phyloP scores from a whole-genome alignment of 257 asterid genomes.

The Nicotiana obtusifolia region DNA sequence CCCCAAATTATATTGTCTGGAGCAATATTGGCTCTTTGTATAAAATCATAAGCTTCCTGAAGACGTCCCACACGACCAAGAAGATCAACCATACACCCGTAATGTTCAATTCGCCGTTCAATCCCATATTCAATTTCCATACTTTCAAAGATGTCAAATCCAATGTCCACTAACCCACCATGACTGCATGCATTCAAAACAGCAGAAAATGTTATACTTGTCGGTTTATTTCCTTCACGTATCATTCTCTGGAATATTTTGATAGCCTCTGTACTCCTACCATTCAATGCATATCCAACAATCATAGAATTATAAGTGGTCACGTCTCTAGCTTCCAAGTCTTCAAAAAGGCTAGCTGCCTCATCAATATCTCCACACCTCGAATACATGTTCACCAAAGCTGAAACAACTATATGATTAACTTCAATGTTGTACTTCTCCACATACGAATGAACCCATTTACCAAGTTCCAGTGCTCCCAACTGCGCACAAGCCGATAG shows the following conservation, averaged over 20 bases:
- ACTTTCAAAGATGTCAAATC: slow-evolving; percentile 30
- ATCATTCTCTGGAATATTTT: slow-evolving; percentile 33
- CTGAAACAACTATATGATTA: slow-evolving; percentile 44
- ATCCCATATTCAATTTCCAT: slow-evolving; percentile 28
- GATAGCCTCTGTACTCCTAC: slow-evolving; percentile 40
- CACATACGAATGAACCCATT: slow-evolving; percentile 48
- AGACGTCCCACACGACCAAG: slow-evolving; percentile 50
- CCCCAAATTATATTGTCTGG: slow-evolving; percentile 51
- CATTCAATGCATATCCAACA: slow-evolving; percentile 41
- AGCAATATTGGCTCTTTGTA: slow-evolving; percentile 21
- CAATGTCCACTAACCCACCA: slow-evolving; percentile 41
- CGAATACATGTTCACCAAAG: slow-evolving; percentile 48
- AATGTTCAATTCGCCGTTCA: slow-evolving; percentile 45
- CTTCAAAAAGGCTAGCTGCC: slow-evolving; percentile 32
- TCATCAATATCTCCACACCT: slow-evolving; percentile 48
- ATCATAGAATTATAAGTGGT: slow-evolving; percentile 48
- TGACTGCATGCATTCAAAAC: slow-evolving; percentile 53
- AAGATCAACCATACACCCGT: slow-evolving; percentile 57
- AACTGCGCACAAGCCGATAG: slow-evolving; percentile 51
- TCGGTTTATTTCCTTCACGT: slow-evolving; percentile 33
- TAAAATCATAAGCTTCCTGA: slow-evolving; percentile 40
- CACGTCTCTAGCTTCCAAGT: slow-evolving; percentile 32
- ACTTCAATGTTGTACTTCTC: slow-evolving; percentile 23
- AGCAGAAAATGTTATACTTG: slow-evolving; percentile 35
- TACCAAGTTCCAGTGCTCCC: slow-evolving; percentile 51